Percentiles rank a stretch among this genome's conserved stretches.
phyloP scores from a whole-genome alignment of 257 asterid genomes.

The Leptodermis oblonga region DNA sequence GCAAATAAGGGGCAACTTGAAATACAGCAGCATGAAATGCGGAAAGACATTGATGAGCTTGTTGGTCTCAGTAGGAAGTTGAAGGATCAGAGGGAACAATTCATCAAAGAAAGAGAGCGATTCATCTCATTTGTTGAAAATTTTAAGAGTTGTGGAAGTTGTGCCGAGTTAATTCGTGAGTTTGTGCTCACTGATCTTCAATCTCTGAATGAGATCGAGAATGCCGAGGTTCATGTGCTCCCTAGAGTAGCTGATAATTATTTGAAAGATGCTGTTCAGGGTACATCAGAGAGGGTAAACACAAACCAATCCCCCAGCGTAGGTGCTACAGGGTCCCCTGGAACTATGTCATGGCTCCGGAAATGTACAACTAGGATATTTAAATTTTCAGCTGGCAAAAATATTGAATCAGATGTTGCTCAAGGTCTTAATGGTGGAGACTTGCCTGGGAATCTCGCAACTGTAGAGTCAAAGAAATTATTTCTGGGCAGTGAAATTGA shows the following conservation, averaged over 20 bases:
- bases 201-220: constrained; percentile 42
- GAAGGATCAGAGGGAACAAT: constrained; percentile 82
- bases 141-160: constrained; percentile 57
- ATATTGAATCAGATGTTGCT: constrained; percentile 42
- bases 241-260: constrained; percentile 61
- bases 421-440: constrained; percentile 30
- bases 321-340: constrained; percentile 56
- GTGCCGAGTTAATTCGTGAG: constrained; percentile 67
- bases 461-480: constrained; percentile 29
- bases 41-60: constrained; percentile 81
- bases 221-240: constrained; percentile 55
- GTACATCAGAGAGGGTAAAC: constrained; percentile 31
- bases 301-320: constrained; percentile 42
- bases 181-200: constrained; percentile 74
- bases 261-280: constrained; percentile 48
- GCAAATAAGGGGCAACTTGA: constrained; percentile 72
- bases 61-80: constrained; percentile 73
- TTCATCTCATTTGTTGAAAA: constrained; percentile 68
- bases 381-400: constrained; percentile 74
- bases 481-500: constrained; percentile 37
- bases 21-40: constrained; percentile 72
- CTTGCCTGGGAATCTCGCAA: constrained; percentile 19
- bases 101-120: constrained; percentile 78
- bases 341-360: constrained; percentile 81
- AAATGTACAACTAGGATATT: constrained; percentile 82